Percentiles rank a stretch among this genome's conserved stretches.
phyloP scores from a whole-genome alignment of 768 basidiomycete species.

The Pholiota conissans region DNA sequence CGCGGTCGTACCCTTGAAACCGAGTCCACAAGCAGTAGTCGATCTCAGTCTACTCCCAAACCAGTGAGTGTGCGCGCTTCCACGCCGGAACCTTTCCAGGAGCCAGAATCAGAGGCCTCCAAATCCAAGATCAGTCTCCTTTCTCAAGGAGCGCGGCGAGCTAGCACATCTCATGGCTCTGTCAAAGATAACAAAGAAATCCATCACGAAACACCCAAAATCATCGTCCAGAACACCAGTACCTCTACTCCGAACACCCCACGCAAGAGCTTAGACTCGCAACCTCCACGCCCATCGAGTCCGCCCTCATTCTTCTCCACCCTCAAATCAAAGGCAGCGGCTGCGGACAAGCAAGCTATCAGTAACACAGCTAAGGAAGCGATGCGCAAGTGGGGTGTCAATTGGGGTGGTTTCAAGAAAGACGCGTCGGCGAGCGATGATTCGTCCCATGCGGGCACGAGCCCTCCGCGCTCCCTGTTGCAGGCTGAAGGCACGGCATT shows the following conservation, averaged over 20 bases:
- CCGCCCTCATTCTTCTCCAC: conserved; percentile 74
- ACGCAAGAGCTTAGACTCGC: conserved; percentile 32
- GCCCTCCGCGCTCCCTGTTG: conserved; percentile 15
- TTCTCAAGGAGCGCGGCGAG: not conserved
- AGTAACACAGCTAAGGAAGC: conserved; percentile 85
- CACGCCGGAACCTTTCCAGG: conserved; percentile 9
- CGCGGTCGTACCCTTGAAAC: conserved; percentile 36
- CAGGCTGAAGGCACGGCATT: conserved; percentile 27
- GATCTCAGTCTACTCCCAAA: conserved; percentile 36
- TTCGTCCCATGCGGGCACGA: conserved; percentile 36
- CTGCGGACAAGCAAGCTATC: conserved; percentile 82
- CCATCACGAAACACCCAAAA: not conserved
- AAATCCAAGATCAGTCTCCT: not conserved
- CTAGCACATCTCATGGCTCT: not conserved
- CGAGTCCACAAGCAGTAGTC: conserved; percentile 17
- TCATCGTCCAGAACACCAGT: not conserved
- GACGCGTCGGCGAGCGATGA: conserved; percentile 36
- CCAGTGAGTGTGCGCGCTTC: conserved; percentile 15
- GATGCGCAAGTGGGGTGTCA: conserved; percentile 90
- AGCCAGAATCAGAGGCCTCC: not conserved
- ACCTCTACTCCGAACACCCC: conserved; percentile 27
- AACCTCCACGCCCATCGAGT: conserved; percentile 36
- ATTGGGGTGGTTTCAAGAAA: conserved; percentile 69
- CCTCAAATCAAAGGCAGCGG: conserved; percentile 72
- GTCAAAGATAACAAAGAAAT: not conserved